Base-by-base conservation (phyloP, 2,329 filamentous ascomycete species). In the Talaromyces sp. region DNA sequence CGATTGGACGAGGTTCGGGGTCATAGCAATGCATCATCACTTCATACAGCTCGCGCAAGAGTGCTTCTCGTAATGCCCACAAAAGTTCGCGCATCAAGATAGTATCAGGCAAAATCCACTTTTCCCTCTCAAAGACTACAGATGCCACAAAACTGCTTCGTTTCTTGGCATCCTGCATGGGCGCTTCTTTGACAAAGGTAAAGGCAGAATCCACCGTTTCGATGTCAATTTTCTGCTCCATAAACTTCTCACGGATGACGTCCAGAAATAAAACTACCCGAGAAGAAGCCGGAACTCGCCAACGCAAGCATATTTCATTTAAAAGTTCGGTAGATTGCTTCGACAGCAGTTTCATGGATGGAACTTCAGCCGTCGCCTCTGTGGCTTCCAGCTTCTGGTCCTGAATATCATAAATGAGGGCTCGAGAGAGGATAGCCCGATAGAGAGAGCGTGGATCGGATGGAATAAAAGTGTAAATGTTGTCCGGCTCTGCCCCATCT, bases 21-120 rank as follows among this genome's bases (percentile, higher is more conserved):
- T 96, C 92, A 74, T 93, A 99, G 67, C 91, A 93, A 66, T 89
- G 87, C 78, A 93, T 88, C 73, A 97, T 84, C n/a, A 89, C 81
- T 65, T 93, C 88, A 73, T 91, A 97, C 19, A 99, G 82, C 69
- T 98, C 93, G 58, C 93, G 86, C 53, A 97, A 80, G 27, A 98
- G 79, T 10, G 88, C 86, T 68, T 97, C 92, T 69, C 98, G 87
- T 43, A 98, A 77, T 31, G 82, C 85, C 38, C 84, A 82, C 7
- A 99, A 80, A 17, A 89, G 84, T 64, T 90, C 87, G 67, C 90
- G 89, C 77, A 96, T 95, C 27, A 84, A 77, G 14, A 84, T 80
- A 68, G 84, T 84, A 73, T 93, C 89, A 60, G 86, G 80, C 11
- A 89, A 72, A 4, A 88, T 88, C 89, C 89, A 92, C 58, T 85